Evolutionary conservation across 306 rosid genomes (phyloP).

Genomic region (Acacia acuminata): DNA sequence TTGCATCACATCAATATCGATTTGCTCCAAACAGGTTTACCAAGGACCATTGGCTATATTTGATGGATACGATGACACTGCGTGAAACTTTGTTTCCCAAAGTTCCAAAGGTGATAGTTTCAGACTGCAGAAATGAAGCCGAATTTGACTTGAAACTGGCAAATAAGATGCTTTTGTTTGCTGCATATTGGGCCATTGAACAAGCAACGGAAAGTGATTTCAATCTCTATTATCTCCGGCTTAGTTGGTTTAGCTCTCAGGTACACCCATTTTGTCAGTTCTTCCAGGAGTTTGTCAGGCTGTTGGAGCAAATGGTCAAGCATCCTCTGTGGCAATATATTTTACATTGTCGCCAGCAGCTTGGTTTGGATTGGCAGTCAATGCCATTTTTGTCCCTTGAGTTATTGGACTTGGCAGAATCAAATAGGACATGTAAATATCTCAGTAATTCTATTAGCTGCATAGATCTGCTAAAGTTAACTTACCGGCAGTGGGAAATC

Average conservation of each 20-base stretch:
- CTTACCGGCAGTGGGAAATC: constrained; percentile 58
- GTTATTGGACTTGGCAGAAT: constrained; percentile 44
- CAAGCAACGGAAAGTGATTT: constrained; percentile 75
- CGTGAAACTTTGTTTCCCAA: constrained; percentile 51
- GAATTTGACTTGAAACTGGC: constrained; percentile 43
- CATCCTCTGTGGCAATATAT: constrained; percentile 80
- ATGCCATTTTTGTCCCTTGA: constrained; percentile 66
- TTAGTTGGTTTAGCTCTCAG: constrained; percentile 60
- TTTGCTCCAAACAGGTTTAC: constrained; percentile 35
- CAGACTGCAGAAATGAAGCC: constrained; percentile 24
- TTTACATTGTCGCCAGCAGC: constrained; percentile 28
- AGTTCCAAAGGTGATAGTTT: constrained; percentile 32
- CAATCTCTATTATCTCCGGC: constrained; percentile 63
- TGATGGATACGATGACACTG: constrained; percentile 48
- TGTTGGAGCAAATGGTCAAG: constrained; percentile 45
- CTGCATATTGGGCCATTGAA: constrained; percentile 84
- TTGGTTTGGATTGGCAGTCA: constrained; percentile 46
- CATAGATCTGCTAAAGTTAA: constrained; percentile 51
- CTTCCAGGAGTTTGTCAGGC: constrained; percentile 40
- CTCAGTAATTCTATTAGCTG: constrained; percentile 62
- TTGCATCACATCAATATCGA: constrained; percentile 53
- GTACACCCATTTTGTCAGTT: constrained; percentile 61
- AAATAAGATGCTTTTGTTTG: constrained; percentile 63
- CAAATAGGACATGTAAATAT: constrained; percentile 36
- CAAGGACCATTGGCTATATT: constrained; percentile 15